Evolutionary conservation across 176 grass and related monocot genomes (phyloP), one percentile per base, ranked within the genome.

Genomic region (Cymbopogon citratus): DNA sequence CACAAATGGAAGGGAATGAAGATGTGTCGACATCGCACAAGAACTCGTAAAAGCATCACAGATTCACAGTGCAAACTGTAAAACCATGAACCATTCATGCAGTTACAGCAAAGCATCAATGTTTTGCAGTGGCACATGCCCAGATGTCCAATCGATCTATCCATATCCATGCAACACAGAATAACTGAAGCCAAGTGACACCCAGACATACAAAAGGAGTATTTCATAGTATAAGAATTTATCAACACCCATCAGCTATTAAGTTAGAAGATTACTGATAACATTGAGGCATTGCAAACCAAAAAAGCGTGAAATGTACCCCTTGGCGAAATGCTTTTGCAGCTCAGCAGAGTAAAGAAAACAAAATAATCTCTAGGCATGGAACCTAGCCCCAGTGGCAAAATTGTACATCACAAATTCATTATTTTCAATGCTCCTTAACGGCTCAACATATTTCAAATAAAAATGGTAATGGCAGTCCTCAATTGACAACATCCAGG

Each of bases 401-500:
- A 88, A 89, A 87, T 84, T 84, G 75, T 84, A 92, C 90, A 92
- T 83, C 78, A 46, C 40, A 77, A 59, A 78, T 69, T 63, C 80
- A 84, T 92, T 87, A 92, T 92, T 92, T 89, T n/a, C 2, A 86
- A 73, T 52, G 87, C 80, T 86, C 82, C 79, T 73, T 71, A 69
- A 70, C 72, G 33, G 40, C 49, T 46, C 15, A 23, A 61, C 15
- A 71, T 34, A 66, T 85, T 73, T 78, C 16, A 68, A 61, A 40
- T 76, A 84, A 44, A 73, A 90, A 74, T 5, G 43, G 24, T 69
- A 73, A 76, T 21, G 23, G 16, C 34, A 62, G 78, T 38, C 85
- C 85, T 92, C 77, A 99, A 74, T 99, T 99, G 82, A 99, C 87
- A 25, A 91, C 96, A 75, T 99, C 96, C 26, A 95, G 48, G 65